Evolutionary conservation across 2,329 filamentous ascomycete genomes (phyloP).

Genomic region (Fusarium sp.): DNA sequence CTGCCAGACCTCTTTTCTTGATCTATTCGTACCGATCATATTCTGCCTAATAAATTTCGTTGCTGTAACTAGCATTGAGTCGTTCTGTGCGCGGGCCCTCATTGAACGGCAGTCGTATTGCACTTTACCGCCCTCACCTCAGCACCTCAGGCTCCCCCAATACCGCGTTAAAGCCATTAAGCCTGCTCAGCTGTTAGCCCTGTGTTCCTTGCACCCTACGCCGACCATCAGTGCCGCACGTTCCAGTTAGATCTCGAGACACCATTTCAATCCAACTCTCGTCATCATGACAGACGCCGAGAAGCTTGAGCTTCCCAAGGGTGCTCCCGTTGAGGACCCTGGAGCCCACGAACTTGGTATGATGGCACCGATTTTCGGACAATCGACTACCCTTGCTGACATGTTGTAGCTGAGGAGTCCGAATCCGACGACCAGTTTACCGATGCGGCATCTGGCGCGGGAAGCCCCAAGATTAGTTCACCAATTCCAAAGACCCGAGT

Average conservation of each 20-base stretch:
- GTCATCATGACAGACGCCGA: conserved; percentile 46
- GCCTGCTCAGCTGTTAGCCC: conserved; percentile 16
- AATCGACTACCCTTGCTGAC: conserved; percentile 38
- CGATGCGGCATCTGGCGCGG: conserved; percentile 67
- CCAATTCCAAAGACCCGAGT: conserved; percentile 69
- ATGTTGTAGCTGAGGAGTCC: conserved; percentile 58
- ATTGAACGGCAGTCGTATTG: conserved; percentile 2
- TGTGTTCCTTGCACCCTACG: conserved; percentile 32
- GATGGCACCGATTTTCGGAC: conserved; percentile 6
- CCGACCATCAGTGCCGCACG: conserved; percentile 37
- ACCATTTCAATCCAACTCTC: conserved; percentile 5
- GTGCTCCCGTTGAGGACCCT: conserved; percentile 58
- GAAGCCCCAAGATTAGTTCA: conserved; percentile 56
- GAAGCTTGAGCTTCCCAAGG: conserved; percentile 48
- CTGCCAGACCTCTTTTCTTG: conserved; percentile 31
- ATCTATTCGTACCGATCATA: not conserved
- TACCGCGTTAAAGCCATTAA: conserved; percentile 6
- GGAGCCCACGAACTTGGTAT: conserved; percentile 70
- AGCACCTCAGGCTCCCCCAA: conserved; percentile 2
- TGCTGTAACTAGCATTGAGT: not conserved
- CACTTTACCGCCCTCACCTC: conserved; percentile 3
- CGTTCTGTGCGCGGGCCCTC: not conserved
- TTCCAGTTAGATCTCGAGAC: conserved; percentile 6
- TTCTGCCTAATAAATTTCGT: conserved; percentile 11
- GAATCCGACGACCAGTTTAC: conserved; percentile 78